phyloP scores from a whole-genome alignment of 352 stramenopile genomes.

The Vaucheria bursata region DNA sequence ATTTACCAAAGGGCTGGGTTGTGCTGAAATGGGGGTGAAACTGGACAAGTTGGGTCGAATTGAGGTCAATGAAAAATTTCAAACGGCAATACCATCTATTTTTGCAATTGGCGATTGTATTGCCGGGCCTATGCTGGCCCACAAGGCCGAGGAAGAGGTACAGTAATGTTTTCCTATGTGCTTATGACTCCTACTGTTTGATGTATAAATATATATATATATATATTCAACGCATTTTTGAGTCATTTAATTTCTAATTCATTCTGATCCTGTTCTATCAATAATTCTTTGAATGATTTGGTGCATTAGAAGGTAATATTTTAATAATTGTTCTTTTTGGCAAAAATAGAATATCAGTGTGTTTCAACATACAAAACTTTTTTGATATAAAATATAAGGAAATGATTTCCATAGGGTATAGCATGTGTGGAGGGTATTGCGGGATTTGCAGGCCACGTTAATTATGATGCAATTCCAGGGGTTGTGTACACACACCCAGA shows the following conservation, averaged over 20 bases:
- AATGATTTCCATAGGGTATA: constrained; percentile 75
- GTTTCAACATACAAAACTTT: too few relatives aligned
- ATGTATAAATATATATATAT: too few relatives aligned
- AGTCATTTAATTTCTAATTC: too few relatives aligned
- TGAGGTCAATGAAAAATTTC: constrained; percentile 92
- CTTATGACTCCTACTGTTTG: too few relatives aligned
- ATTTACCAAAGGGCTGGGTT: constrained; percentile 83
- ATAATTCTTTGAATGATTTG: too few relatives aligned
- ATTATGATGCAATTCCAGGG: constrained; percentile 96
- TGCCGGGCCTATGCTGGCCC: constrained; percentile 93
- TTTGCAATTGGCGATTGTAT: constrained; percentile 97
- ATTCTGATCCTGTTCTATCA: too few relatives aligned
- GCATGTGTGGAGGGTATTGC: constrained; percentile 92
- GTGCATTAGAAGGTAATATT: too few relatives aligned
- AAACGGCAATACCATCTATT: constrained; percentile 80
- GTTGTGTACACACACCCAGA: constrained; percentile 97
- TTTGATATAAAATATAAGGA: too few relatives aligned
- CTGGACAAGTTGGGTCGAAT: constrained; percentile 90
- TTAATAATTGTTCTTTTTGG: too few relatives aligned
- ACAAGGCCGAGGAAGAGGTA: constrained; percentile 97
- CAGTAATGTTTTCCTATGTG: too few relatives aligned
- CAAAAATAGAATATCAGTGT: too few relatives aligned
- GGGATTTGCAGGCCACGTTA: constrained; percentile 92
- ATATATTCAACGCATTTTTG: too few relatives aligned
- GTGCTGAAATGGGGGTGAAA: constrained; percentile 93